Evolutionary conservation across 2,329 filamentous ascomycete species (phyloP).

Genomic region (Aspergillus alliaceus): DNA sequence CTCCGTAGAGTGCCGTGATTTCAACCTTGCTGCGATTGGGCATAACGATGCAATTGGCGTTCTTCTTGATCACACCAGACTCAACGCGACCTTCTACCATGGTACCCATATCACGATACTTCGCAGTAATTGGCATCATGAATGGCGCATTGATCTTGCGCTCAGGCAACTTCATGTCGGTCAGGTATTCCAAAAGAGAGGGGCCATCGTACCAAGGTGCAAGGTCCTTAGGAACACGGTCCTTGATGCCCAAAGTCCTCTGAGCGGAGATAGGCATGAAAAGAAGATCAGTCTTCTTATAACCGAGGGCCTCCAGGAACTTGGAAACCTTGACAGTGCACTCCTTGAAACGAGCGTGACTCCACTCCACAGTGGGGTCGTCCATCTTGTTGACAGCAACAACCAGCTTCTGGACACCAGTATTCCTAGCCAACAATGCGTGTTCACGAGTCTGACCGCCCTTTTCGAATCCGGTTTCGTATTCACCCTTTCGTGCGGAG

Average conservation of each 20-base stretch:
- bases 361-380: constrained; percentile 94
- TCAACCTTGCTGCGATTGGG: constrained; percentile 82
- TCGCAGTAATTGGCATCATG: constrained; percentile 97
- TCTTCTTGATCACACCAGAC: constrained; percentile 90
- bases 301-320: constrained; percentile 90
- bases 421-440: constrained; percentile 95
- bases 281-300: constrained; percentile 91
- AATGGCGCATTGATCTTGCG: constrained; percentile 96
- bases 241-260: constrained; percentile 81
- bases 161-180: constrained; percentile 86
- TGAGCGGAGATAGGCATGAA: constrained; percentile 98
- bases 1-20: constrained; percentile 84
- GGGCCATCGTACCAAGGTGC: constrained; percentile 86
- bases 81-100: constrained; percentile 98
- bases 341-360: constrained; percentile 86
- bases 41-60: constrained; percentile 86
- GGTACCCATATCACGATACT: constrained; percentile 96
- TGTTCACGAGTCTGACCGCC: constrained; percentile 97
- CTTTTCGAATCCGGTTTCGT: constrained; percentile 96
- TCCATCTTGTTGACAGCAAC: constrained; percentile 99
- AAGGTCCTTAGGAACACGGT: constrained; percentile 73
- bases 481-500: constrained; percentile 94
- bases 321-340: constrained; percentile 83
- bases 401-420: constrained; percentile 94
- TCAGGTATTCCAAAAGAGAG: constrained; percentile 92